Conservation (phyloP, 2,329 filamentous ascomycete genomes). For the Trichoderma sp. region DNA sequence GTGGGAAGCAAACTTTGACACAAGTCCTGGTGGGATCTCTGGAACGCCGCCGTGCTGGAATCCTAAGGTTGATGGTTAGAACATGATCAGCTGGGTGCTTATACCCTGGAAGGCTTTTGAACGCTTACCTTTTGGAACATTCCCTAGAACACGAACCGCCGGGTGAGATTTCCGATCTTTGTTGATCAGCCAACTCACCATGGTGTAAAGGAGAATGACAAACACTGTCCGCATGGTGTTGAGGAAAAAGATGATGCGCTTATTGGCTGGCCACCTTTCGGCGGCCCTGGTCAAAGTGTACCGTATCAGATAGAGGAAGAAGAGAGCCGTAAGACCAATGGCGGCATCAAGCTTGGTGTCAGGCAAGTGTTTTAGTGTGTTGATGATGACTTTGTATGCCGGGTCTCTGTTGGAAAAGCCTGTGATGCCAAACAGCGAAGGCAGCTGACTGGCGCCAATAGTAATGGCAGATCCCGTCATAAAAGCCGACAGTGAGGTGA, state of each 20-base stretch:
- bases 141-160: slow-evolving; percentile 70
- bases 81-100: not conserved
- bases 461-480: slow-evolving; percentile 95
- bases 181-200: slow-evolving; percentile 86
- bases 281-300: slow-evolving; percentile 62
- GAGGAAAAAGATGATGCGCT: slow-evolving; percentile 84
- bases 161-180: slow-evolving; percentile 61
- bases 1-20: slow-evolving; percentile 66
- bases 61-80: slow-evolving; percentile 41
- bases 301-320: slow-evolving; percentile 75
- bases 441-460: slow-evolving; percentile 81
- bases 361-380: slow-evolving; percentile 71
- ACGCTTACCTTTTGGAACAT: slow-evolving; percentile 65
- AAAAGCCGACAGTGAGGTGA: slow-evolving; percentile 87
- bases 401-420: slow-evolving; percentile 72
- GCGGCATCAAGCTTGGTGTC: slow-evolving; percentile 73
- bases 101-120: not conserved
- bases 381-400: slow-evolving; percentile 80
- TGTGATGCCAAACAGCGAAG: slow-evolving; percentile 74
- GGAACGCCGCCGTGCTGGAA: slow-evolving; percentile 80
- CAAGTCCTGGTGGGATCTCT: slow-evolving; percentile 61
- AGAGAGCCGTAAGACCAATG: slow-evolving; percentile 80
- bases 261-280: slow-evolving; percentile 64
- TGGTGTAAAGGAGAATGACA: slow-evolving; percentile 85
- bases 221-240: slow-evolving; percentile 88